Evolutionary conservation across 768 basidiomycete species (phyloP).

Genomic region (Lactifluus subvellereus): DNA sequence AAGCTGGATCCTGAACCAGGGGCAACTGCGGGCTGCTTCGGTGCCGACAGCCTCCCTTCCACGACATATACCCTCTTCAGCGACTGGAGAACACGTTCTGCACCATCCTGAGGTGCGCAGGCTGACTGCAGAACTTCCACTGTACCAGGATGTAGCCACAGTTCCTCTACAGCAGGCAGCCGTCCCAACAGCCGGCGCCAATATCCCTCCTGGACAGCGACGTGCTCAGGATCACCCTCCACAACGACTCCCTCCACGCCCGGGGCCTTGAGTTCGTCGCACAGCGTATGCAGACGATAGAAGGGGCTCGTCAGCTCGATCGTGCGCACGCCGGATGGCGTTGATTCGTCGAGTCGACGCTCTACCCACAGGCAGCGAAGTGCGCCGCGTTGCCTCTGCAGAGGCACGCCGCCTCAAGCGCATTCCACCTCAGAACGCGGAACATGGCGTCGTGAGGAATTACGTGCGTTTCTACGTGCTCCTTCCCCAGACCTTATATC

Average conservation of each 20-base stretch:
- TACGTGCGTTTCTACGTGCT: slow-evolving; percentile 48
- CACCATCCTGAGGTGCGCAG: background rate
- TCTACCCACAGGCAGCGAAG: slow-evolving; percentile 67
- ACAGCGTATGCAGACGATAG: slow-evolving; percentile 4
- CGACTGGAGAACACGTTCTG: background rate
- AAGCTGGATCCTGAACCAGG: background rate
- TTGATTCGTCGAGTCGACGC: slow-evolving; percentile 69
- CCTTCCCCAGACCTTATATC: background rate
- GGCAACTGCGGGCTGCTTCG: background rate
- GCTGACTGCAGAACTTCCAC: slow-evolving; percentile 3
- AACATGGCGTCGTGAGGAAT: slow-evolving; percentile 81
- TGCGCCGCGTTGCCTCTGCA: slow-evolving; percentile 71
- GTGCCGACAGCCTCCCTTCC: background rate
- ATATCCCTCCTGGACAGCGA: background rate
- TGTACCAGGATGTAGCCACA: slow-evolving; percentile 11
- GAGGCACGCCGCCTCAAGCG: slow-evolving; percentile 83
- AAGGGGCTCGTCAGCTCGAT: slow-evolving; percentile 9
- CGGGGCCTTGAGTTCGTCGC: slow-evolving; percentile 4
- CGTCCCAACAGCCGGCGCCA: slow-evolving; percentile 7
- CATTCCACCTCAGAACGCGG: slow-evolving; percentile 86
- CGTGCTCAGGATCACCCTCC: background rate
- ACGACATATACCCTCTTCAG: slow-evolving; percentile 10
- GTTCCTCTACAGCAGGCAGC: slow-evolving; percentile 1
- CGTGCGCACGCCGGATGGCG: slow-evolving; percentile 31
- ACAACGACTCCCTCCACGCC: background rate